Evolutionary conservation across 2,329 filamentous ascomycete species (phyloP), one percentile per base, ranked within the genome.

Genomic region (Neofusicoccum laricinum): DNA sequence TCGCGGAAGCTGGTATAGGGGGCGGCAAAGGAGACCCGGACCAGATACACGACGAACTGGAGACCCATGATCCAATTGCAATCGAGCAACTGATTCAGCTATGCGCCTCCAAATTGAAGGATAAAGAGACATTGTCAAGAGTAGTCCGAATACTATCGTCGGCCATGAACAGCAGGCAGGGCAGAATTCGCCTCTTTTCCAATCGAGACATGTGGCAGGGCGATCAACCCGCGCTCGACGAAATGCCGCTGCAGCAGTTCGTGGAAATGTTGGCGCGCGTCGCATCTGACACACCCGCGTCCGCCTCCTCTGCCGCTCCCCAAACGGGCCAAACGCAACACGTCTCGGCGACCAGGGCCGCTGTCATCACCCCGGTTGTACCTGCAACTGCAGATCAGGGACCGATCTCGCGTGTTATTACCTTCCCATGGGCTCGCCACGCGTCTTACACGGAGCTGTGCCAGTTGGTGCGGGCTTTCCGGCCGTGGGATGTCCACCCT

Each of bases 351-450:
- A 17, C 19, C 7, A 15, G 32, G 10, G n/a, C 10, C 8, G 49
- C 32, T 19, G 3, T 36, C 49, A 36, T 38, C 49, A 12, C n/a
- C 38, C 14, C 25, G 30, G 21, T 40, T 46, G 41, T 41, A 45
- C 40, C 30, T 59, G 32, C n/a, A 36, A n/a, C 41, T 5, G 55
- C 10, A 12, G 21, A 38, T 15, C 40, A 21, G 10, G 11, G 10
- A 15, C n/a, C n/a, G 10, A 57, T 67, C 19, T 71, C 68, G 10
- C 66, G 63, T 51, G 57, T 46, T 0, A 77, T 78, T 25, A 82
- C 79, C 19, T 97, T 97, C 68, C 91, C 93, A 0, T 97, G 93
- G 72, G 94, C 94, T 0, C 86, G 94, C 0, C 94, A 98, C 75
- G 96, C 94, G 0, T 96, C 92, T 0, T 94, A 95, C 66, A 79